These are phyloP conservation scores for Tubosaeta brunneosetosa DNA, from an alignment of 768 basidiomycete genomes.

Conservation along the genomic window DNA sequence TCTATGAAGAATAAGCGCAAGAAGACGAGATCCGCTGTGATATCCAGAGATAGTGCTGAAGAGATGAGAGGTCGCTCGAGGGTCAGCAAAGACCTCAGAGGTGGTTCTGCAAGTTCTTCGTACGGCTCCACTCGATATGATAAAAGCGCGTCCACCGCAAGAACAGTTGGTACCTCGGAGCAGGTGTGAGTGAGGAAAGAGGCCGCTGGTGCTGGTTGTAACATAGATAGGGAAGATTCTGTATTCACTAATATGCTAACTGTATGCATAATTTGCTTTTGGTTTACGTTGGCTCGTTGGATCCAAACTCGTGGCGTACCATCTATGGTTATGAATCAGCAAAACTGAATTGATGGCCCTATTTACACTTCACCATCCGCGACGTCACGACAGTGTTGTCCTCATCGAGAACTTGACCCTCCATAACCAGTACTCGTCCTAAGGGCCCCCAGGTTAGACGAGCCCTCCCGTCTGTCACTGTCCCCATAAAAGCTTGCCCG, in stretches of 20 bases:
- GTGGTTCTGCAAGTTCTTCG: constrained; percentile 23
- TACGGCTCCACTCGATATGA: constrained; percentile 16
- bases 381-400: not conserved
- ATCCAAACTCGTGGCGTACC: no score
- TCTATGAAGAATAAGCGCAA: constrained; percentile 14
- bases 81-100: constrained; percentile 38
- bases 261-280: not conserved
- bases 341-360: not conserved
- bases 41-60: constrained; percentile 8
- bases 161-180: constrained; percentile 5
- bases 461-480: constrained; percentile 62
- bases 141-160: constrained; percentile 4
- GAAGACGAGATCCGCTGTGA: constrained; percentile 1
- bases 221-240: not conserved
- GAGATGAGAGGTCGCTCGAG: constrained; percentile 27
- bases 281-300: not conserved
- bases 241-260: constrained; percentile 13
- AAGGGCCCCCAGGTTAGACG: constrained; percentile 66
- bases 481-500: constrained; percentile 19
- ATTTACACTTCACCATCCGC: not conserved
- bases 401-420: constrained; percentile 65
- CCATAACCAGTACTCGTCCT: constrained; percentile 78
- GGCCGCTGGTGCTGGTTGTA: not conserved
- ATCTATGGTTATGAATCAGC: no score
- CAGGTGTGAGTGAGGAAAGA: not conserved